Evolutionary conservation across 345 rosid species (phyloP), one percentile per base, ranked within the genome.

Genomic region (Syzygium aqueum): DNA sequence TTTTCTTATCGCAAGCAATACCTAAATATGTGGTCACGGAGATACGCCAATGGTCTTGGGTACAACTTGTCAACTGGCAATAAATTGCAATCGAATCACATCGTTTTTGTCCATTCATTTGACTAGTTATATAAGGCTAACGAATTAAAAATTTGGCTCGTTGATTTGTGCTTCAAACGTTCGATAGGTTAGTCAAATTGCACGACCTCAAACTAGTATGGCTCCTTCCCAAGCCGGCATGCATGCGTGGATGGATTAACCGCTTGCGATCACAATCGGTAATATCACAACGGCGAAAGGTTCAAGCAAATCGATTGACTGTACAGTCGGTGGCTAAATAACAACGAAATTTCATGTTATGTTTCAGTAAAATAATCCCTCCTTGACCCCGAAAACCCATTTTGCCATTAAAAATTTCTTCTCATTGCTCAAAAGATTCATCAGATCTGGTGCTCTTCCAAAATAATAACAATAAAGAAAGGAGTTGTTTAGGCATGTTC

Each of bases 221-320:
- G 0, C 40, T 3, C 21, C 0, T 0, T 14, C 37, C 21, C 21
- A 0, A 16, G 77, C 23, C 23, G 6, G 7, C 77, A 65, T 30
- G 23, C 3, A 3, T 10, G 43, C 46, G 1, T 1, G 1, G 6
- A 67, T 67, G 78, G 33, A 33, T 33, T 23, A 23, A 67, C 6
- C 1, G 23, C 23, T 1, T 3, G 2, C 23, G 9, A 67, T 2
- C 25, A 33, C 78, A 33, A 8, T 17, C 2, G 19, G 4, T 17
- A 17, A 67, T 9, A 30, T 67, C 46, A 0, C 1, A 0, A 33
- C 1, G 0, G 6, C 2, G 2, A 67, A 1, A 8, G 0, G 9
- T 67, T 33, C 3, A 7, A 21, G 19, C 3, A 3, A 2, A 16
- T 3, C 3, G 1, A 33, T 67, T 0, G 25, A 23, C 5, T 33